Evolutionary conservation across 2,329 filamentous ascomycete species (phyloP).

Genomic region (Dothiorella sarmentorum): DNA sequence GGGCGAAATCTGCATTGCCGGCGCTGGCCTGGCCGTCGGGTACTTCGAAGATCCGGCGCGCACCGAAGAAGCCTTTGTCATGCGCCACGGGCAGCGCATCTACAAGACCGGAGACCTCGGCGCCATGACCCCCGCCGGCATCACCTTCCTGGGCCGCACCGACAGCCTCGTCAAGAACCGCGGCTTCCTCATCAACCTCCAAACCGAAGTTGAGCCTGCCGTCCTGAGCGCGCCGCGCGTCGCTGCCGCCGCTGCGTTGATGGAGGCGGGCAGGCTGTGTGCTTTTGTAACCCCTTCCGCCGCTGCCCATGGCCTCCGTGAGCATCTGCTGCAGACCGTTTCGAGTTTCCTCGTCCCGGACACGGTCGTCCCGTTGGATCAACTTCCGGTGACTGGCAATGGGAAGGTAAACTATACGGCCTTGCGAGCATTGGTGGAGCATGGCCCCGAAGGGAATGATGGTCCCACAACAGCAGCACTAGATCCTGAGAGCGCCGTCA

Average conservation of each 20-base stretch:
- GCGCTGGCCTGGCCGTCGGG: constrained; percentile 46
- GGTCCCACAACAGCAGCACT: no score
- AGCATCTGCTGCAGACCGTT: not conserved
- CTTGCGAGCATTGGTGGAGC: not conserved
- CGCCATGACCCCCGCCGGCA: constrained; percentile 24
- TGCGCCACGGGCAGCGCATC: constrained; percentile 23
- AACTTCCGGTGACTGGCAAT: not conserved
- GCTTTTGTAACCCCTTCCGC: not conserved
- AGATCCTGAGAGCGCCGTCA: not conserved
- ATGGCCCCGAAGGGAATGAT: not conserved
- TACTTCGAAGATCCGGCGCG: constrained; percentile 26
- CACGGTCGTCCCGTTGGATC: not conserved
- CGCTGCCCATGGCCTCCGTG: not conserved
- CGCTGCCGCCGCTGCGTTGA: not conserved
- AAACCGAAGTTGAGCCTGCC: constrained; percentile 30
- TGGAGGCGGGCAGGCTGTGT: not conserved
- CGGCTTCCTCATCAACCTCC: constrained; percentile 38
- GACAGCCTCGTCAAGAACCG: constrained; percentile 26
- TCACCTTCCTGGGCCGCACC: constrained; percentile 18
- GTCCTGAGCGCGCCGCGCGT: not conserved
- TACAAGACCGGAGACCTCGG: constrained; percentile 16
- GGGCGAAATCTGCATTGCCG: constrained; percentile 58
- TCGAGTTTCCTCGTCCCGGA: constrained; percentile 13
- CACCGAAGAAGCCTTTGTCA: constrained; percentile 31
- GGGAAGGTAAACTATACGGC: constrained; percentile 12